These are phyloP conservation scores for Ramichloridium luteum DNA, from an alignment of 2,329 filamentous ascomycete genomes.

Conservation along the genomic window DNA sequence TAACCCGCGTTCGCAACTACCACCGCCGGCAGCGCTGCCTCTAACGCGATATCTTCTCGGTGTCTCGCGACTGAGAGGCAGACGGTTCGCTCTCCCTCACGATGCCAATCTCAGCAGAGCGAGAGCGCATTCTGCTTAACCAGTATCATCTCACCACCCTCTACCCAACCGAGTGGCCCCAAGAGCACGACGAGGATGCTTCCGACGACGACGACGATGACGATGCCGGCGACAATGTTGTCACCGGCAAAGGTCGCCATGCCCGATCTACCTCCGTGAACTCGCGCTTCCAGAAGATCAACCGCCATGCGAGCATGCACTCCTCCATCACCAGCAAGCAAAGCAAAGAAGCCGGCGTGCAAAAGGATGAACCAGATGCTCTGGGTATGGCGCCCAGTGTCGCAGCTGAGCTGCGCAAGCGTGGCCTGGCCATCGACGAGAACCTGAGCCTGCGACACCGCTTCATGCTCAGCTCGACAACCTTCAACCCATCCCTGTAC, in stretches of 20 bases:
- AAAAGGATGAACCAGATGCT: constrained; percentile 86
- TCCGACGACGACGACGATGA: constrained; percentile 32
- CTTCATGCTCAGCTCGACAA: constrained; percentile 89
- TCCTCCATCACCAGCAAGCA: constrained; percentile 44
- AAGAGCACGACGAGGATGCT: constrained; percentile 48
- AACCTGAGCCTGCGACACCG: constrained; percentile 63
- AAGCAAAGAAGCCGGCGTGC: constrained; percentile 58
- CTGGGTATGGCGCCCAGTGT: constrained; percentile 82
- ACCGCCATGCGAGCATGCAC: constrained; percentile 58
- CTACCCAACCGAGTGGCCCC: constrained; percentile 76
- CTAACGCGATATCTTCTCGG: too few species aligned
- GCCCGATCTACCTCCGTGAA: constrained; percentile 16
- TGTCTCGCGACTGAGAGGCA: too few species aligned
- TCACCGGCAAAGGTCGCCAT: background rate
- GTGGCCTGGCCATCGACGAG: constrained; percentile 72
- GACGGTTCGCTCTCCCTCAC: constrained; percentile 2
- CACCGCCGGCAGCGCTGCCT: too few species aligned
- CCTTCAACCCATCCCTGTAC: constrained; percentile 85
- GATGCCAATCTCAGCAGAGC: constrained; percentile 48
- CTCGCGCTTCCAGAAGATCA: constrained; percentile 64
- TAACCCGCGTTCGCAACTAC: too few species aligned
- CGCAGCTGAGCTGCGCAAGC: constrained; percentile 61
- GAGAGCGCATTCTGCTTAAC: constrained; percentile 65
- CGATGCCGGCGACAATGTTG: constrained; percentile 16
- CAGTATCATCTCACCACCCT: constrained; percentile 77